phyloP scores from a whole-genome alignment of 169 alveolate species.

The Neospora caninum region DNA sequence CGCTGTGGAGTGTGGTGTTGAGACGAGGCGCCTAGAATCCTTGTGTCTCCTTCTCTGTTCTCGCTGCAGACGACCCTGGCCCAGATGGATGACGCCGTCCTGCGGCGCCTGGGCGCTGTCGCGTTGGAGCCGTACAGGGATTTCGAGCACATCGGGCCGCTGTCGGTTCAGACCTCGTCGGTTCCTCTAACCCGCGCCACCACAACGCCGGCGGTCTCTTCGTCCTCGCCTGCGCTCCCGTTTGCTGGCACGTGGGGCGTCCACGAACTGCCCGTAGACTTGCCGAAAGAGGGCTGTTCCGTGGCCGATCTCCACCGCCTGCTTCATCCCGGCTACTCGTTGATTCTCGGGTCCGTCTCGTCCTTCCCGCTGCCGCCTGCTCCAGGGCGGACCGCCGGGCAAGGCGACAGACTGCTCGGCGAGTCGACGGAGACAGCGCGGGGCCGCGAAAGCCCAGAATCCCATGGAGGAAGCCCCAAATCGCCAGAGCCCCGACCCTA shows the following conservation, averaged over 20 bases:
- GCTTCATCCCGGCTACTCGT: conserved; percentile 11
- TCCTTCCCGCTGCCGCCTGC: neutral
- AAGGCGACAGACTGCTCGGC: neutral
- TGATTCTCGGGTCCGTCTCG: neutral
- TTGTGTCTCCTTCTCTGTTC: neutral
- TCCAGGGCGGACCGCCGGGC: too few species aligned
- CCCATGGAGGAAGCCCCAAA: too few species aligned
- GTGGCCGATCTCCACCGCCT: neutral
- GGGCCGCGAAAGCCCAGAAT: too few species aligned
- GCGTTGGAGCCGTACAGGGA: neutral
- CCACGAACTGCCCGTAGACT: neutral
- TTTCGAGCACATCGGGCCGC: neutral
- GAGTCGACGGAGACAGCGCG: neutral
- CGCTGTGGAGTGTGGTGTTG: too few species aligned
- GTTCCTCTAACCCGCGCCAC: neutral
- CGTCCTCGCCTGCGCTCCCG: conserved; percentile 1
- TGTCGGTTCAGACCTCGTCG: neutral
- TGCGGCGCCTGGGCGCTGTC: conserved; percentile 26
- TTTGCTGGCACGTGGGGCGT: conserved; percentile 11
- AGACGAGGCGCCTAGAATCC: too few species aligned
- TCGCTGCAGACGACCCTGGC: neutral
- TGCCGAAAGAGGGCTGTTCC: conserved; percentile 15
- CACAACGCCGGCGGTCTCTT: conserved; percentile 13
- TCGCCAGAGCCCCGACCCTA: too few species aligned
- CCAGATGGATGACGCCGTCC: neutral